Percentiles rank a stretch among this genome's conserved stretches.
These are phyloP conservation scores for Spathaspora sp. DNA, from an alignment of 805 yeast species.

Conservation along the genomic window DNA sequence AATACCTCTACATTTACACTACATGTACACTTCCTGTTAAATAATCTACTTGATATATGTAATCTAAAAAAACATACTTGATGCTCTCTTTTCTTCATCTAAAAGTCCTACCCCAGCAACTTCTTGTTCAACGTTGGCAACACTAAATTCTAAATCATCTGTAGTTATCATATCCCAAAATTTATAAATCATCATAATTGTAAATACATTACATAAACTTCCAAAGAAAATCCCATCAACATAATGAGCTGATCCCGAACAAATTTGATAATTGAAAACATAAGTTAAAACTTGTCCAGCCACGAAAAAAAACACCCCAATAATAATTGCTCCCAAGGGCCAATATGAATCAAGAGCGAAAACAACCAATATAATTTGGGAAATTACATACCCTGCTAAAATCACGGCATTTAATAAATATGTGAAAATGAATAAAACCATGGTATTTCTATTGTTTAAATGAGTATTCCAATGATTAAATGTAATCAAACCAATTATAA, in stretches of 20 bases:
- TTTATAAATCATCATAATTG: slow-evolving; percentile 93
- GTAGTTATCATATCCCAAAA: slow-evolving; percentile 95
- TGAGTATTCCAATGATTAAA: slow-evolving; percentile 60
- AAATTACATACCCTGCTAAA: slow-evolving; percentile 56
- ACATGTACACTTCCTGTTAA: no score
- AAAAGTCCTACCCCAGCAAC: slow-evolving; percentile 17
- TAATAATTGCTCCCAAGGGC: slow-evolving; percentile 81
- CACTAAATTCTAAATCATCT: slow-evolving; percentile 91
- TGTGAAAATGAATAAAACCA: slow-evolving; percentile 65
- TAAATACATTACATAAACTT: slow-evolving; percentile 71
- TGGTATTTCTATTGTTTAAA: slow-evolving; percentile 50
- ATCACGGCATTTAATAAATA: slow-evolving; percentile 71
- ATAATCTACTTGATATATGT: no score
- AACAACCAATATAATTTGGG: slow-evolving; percentile 66
- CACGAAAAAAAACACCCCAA: slow-evolving; percentile 70
- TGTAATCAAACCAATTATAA: slow-evolving; percentile 66
- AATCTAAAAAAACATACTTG: slow-evolving; percentile 6
- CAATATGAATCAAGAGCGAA: slow-evolving; percentile 72
- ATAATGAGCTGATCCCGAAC: slow-evolving; percentile 75
- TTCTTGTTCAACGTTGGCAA: slow-evolving; percentile 43
- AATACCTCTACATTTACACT: no score
- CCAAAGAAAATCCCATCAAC: slow-evolving; percentile 89
- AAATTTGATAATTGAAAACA: slow-evolving; percentile 62
- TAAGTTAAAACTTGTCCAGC: slow-evolving; percentile 78
- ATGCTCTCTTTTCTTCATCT: slow-evolving; percentile 10